Evolutionary conservation across 2,329 filamentous ascomycete species (phyloP).

Genomic region (Beauveria varroae): DNA sequence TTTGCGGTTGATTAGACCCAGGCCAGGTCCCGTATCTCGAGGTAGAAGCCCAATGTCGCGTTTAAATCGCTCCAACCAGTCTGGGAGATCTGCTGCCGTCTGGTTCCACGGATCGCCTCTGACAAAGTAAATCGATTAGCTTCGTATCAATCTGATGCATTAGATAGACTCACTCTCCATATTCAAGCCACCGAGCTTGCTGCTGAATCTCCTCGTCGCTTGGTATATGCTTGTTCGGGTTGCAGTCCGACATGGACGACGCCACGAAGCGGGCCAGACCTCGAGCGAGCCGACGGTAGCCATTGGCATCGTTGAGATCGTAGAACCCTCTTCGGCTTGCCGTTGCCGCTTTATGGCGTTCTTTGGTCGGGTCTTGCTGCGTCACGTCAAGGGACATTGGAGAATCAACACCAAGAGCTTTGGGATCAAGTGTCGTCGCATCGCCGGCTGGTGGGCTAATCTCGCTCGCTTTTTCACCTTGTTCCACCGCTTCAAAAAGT

Average conservation of each 20-base stretch:
- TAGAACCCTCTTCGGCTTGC: slow-evolving; percentile 48
- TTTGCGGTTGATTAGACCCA: slow-evolving; percentile 3
- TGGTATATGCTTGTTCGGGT: slow-evolving; percentile 51
- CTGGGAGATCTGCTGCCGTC: slow-evolving; percentile 54
- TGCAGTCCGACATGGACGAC: slow-evolving; percentile 49
- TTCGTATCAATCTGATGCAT: slow-evolving; percentile 13
- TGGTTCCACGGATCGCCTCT: slow-evolving; percentile 57
- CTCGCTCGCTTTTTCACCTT: background rate
- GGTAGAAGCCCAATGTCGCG: slow-evolving; percentile 37
- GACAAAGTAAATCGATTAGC: background rate
- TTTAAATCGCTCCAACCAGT: slow-evolving; percentile 58
- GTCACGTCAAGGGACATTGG: slow-evolving; percentile 11
- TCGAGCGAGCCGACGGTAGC: slow-evolving; percentile 48
- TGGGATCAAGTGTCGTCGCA: background rate
- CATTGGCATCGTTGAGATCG: slow-evolving; percentile 53
- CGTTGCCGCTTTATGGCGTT: slow-evolving; percentile 46
- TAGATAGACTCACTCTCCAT: slow-evolving; percentile 45
- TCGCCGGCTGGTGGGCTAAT: background rate
- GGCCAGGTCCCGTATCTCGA: background rate
- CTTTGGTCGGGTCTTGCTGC: slow-evolving; percentile 49
- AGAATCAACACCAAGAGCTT: background rate
- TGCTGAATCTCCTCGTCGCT: slow-evolving; percentile 54
- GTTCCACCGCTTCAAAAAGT: slow-evolving; percentile 21
- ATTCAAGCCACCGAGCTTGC: slow-evolving; percentile 55
- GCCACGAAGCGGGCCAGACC: slow-evolving; percentile 47